Base-by-base conservation (phyloP, 306 rosid species). In the Elaeagnus macrophylla region DNA sequence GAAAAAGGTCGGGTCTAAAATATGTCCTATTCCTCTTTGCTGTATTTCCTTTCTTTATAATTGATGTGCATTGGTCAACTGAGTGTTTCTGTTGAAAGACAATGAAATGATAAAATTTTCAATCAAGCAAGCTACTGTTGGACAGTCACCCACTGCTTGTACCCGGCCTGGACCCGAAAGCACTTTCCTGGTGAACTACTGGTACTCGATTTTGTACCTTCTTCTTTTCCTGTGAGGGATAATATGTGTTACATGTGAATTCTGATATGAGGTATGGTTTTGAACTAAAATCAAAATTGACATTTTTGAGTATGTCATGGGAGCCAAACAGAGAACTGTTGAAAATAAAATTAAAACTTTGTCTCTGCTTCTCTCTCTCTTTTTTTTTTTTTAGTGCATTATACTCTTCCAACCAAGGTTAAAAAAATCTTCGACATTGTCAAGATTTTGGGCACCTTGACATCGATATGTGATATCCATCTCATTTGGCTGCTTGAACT, bases 311-410 rank as follows among this genome's bases (percentile, higher is more conserved):
- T 37, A 51, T 50, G n/a, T 47, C 51, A 45, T 43, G 35, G 48
- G 62, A 63, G 55, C 69, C 54, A 59, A 45, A 37, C 39, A 36
- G 19, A 42, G 60, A 57, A 42, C 51, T 43, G 40, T 47, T 38
- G n/a, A 61, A 48, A 14, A 39, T 57, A 47, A n/a, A 17, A 74
- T 93, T 68, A 60, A 84, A 96, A 83, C 82, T 84, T 71, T 75
- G 89, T 77, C 81, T 82, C 74, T 61, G 81, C 83, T 77, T 84
- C 56, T 87, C 96, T 64, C 74, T 82, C 67, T 91, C 96, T 67
- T 75, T 91, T 81, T 83, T n/a, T n/a, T n/a, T n/a, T n/a, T n/a
- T n/a, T n/a, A n/a, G n/a, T n/a, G n/a, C n/a, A n/a, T n/a, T n/a
- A n/a, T n/a, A n/a, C n/a, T n/a, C n/a, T n/a, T n/a, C n/a, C n/a